Conservation (phyloP, 23 red algal species). For the Gracilaria caudata region DNA sequence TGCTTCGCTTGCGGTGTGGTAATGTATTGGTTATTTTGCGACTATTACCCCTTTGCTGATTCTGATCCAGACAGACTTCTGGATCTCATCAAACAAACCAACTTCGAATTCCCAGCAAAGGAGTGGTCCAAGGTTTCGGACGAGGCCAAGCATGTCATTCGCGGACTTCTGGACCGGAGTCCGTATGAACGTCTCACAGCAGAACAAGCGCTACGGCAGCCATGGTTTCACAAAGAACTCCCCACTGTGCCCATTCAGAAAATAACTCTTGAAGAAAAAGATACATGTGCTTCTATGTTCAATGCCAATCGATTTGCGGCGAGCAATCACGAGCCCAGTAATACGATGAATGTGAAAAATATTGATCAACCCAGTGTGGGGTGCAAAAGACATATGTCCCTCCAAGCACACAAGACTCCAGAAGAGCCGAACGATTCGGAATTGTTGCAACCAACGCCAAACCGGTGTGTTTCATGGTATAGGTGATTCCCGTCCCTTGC, state of each 20-base stretch:
- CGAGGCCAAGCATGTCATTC: constrained; percentile 60
- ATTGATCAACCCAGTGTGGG: neutral
- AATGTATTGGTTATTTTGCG: constrained; percentile 74
- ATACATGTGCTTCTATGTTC: neutral
- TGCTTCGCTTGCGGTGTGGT: constrained; percentile 79
- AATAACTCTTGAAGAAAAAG: neutral
- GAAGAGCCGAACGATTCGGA: neutral
- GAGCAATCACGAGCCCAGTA: neutral
- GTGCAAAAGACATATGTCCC: neutral
- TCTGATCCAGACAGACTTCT: constrained; percentile 51
- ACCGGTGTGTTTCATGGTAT: neutral
- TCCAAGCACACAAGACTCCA: neutral
- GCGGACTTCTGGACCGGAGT: constrained; percentile 60
- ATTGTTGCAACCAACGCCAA: neutral
- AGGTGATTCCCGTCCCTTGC: neutral
- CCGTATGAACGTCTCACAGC: constrained; percentile 46
- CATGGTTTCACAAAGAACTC: constrained; percentile 35
- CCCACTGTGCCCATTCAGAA: neutral
- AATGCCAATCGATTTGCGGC: neutral
- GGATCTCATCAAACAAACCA: constrained; percentile 36
- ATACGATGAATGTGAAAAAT: neutral
- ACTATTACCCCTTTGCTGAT: constrained; percentile 68
- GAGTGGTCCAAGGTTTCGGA: constrained; percentile 44
- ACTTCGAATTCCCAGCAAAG: constrained; percentile 30
- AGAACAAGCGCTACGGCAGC: constrained; percentile 38